Conservation (phyloP, 371 early-diverging fungal genomes). For the Phascolomyces articulosus region DNA sequence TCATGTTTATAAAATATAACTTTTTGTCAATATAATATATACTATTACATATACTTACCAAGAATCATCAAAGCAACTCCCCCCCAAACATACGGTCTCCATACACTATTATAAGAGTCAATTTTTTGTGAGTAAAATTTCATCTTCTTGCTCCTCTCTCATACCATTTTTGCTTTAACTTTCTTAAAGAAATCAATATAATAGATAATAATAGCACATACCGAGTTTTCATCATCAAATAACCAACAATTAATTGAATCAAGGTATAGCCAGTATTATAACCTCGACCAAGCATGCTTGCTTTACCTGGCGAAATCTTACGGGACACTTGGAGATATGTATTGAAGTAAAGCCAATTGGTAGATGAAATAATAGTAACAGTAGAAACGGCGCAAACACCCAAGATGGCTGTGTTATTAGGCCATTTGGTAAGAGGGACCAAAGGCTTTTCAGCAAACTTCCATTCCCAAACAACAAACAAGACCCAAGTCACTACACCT, state of each 20-base stretch:
- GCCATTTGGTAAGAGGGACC: conserved; percentile 47
- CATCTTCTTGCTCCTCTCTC: too few species aligned
- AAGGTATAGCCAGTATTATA: conserved; percentile 38
- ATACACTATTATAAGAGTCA: too few species aligned
- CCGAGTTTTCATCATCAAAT: conserved; percentile 23
- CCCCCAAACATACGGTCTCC: conserved; percentile 53
- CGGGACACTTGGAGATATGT: conserved; percentile 52
- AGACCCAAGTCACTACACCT: background rate
- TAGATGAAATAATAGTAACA: conserved; percentile 41
- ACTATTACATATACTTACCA: conserved; percentile 21
- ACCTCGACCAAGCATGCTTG: conserved; percentile 40
- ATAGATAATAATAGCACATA: background rate
- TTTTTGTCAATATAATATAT: too few species aligned
- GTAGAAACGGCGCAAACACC: conserved; percentile 43
- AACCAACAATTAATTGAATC: conserved; percentile 33
- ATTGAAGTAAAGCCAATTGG: conserved; percentile 45
- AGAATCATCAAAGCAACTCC: conserved; percentile 60
- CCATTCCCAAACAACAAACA: conserved; percentile 45
- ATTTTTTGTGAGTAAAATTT: too few species aligned
- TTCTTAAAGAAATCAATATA: too few species aligned
- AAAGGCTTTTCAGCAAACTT: conserved; percentile 43
- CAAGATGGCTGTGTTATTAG: conserved; percentile 39
- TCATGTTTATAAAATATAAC: too few species aligned
- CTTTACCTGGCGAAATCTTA: conserved; percentile 18
- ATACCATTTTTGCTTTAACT: too few species aligned